Percentiles rank a stretch among this genome's conserved stretches.
These are phyloP conservation scores for Panellus pusillus DNA, from an alignment of 768 basidiomycete species.

Conservation along the genomic window DNA sequence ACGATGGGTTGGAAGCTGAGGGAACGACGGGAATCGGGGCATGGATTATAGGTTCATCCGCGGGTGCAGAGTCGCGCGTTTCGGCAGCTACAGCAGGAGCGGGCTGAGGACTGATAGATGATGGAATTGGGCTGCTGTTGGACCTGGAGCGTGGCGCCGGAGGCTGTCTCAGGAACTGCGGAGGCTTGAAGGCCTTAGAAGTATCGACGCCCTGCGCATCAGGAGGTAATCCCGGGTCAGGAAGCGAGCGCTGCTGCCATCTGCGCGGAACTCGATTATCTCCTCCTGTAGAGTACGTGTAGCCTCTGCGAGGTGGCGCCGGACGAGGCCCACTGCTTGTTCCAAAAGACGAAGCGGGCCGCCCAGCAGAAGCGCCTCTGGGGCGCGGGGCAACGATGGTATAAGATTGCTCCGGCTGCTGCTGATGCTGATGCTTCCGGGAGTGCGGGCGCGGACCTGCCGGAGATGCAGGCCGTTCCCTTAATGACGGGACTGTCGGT, in stretches of 20 bases:
- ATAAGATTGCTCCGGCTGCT: not conserved
- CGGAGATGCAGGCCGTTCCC: conserved; percentile 49
- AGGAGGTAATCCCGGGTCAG: not conserved
- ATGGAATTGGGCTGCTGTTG: not conserved
- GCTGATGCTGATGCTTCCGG: conserved; percentile 4
- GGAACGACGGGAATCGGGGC: conserved; percentile 9
- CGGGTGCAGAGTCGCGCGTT: not conserved
- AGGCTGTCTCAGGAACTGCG: conserved; percentile 7
- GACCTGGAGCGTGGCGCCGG: conserved; percentile 7
- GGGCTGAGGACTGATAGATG: conserved; percentile 1
- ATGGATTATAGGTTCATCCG: conserved; percentile 7
- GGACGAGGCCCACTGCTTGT: conserved; percentile 31
- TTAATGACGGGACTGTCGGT: conserved; percentile 26
- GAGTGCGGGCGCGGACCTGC: conserved; percentile 45
- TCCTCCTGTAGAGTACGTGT: conserved; percentile 33
- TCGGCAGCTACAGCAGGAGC: not conserved
- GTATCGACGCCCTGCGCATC: not conserved
- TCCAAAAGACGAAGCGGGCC: conserved; percentile 26
- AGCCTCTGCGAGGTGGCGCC: conserved; percentile 37
- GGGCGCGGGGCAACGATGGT: conserved; percentile 1
- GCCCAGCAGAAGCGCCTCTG: conserved; percentile 19
- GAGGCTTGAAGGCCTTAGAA: not conserved
- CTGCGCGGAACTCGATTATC: not conserved
- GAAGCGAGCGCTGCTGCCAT: conserved; percentile 5
- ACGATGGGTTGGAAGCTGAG: conserved; percentile 5